phyloP scores from a whole-genome alignment of 1,139 yeast genomes.

The Scheffersomyces quercinus region DNA sequence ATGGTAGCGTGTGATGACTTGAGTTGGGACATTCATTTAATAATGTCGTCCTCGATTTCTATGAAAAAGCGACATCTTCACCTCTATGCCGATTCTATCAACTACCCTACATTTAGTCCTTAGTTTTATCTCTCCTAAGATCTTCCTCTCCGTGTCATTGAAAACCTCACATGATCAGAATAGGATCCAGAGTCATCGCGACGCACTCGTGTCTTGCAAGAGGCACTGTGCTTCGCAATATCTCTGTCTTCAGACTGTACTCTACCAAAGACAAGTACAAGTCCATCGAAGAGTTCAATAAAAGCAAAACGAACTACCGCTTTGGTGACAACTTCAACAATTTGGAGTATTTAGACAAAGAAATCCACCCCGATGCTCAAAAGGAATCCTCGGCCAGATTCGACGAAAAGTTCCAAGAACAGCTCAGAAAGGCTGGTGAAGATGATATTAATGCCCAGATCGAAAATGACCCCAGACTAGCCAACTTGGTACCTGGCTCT shows the following conservation, averaged over 20 bases:
- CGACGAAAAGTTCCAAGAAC: constrained; percentile 8
- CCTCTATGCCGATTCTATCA: no score
- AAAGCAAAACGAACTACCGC: constrained; percentile 33
- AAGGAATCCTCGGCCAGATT: constrained; percentile 11
- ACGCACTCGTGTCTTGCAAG: no score
- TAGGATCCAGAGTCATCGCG: no score
- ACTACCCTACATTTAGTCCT: no score
- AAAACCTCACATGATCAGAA: no score
- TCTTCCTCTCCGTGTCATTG: no score
- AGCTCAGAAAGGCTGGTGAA: constrained; percentile 13
- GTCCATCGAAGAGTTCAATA: constrained; percentile 42
- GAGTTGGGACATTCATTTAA: no score
- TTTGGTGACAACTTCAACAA: constrained; percentile 27
- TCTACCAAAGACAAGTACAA: constrained; percentile 3
- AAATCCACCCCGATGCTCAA: constrained; percentile 10
- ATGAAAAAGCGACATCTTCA: no score
- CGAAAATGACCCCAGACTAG: constrained; percentile 37
- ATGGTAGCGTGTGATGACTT: no score
- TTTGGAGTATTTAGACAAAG: constrained; percentile 23
- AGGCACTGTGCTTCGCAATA: no score
- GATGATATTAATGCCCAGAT: constrained; percentile 25
- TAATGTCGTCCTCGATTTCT: no score
- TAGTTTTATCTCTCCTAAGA: no score
- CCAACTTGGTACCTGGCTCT: constrained; percentile 30
- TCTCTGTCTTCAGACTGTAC: neutral